Base-by-base conservation (phyloP, 2,329 filamentous ascomycete species). In the Xylariales sp. region DNA sequence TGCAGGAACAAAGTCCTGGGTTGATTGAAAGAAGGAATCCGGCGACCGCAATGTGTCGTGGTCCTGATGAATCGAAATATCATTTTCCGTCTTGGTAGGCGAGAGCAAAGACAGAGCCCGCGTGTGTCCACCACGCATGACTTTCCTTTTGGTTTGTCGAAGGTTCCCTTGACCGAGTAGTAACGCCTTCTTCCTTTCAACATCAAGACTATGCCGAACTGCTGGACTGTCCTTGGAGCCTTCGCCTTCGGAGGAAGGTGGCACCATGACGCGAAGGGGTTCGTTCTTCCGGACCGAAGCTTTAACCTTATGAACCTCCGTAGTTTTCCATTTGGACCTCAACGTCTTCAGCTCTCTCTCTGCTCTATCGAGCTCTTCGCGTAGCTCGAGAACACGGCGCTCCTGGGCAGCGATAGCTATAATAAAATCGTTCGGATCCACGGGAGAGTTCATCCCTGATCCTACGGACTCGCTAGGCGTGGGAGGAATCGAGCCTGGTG, bases 371-470 rank as follows among this genome's bases (percentile, higher is more conserved):
- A 98, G 71, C 62, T 97, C 91, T 61, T 98, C 93, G 45, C 83
- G 85, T 39, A 98, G 70, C 64, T 97, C 93, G 43, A 98, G 68
- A 2, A 98, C 91, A 51, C 81, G 82, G 43, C 93, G 78, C 67
- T 98, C 93, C 65, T 97, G 90, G 11, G 88, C 83, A 32, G 93
- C 93, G 54, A 98, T 85, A 43, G 90, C 86, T 46, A 88, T 90
- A 50, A 98, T 82, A 55, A 96, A 86, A 38, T 82, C 73, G 54
- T 74, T 76, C 38, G 78, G 69, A 46, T 83, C 79, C 27, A 68
- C 63, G 1, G 74, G 74, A 1, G 69, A 69, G 29, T 61, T 54
- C 20, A 69, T 42, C 6, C 53, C 58, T 1, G 70, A 64, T 9
- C 37, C 42, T 18, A 43, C 28, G n/a, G 3, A 64, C 63, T 34